Percentiles rank a stretch among this genome's conserved stretches.
These are phyloP conservation scores for Vaccinium myrtillus DNA, from an alignment of 148 eudicot species.

Conservation along the genomic window DNA sequence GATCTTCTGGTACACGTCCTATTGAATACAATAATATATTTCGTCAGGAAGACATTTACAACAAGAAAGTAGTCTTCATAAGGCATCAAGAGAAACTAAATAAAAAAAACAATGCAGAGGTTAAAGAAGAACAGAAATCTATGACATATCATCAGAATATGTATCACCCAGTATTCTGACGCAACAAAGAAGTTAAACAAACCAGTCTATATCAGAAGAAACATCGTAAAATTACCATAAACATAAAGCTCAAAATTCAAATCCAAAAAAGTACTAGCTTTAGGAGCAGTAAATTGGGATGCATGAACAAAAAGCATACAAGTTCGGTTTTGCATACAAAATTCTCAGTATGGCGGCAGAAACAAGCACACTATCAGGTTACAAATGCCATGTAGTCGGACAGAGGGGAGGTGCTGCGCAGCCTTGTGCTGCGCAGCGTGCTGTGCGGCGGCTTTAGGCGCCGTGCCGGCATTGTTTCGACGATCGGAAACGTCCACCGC, in stretches of 20 bases:
- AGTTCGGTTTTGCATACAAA: neutral
- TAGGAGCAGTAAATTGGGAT: neutral
- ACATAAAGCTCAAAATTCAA: neutral
- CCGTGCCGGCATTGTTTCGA: too few relatives aligned
- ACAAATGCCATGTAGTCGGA: neutral
- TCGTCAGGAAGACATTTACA: constrained; percentile 5
- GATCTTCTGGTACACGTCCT: constrained; percentile 82
- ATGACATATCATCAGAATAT: neutral
- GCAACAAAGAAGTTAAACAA: neutral
- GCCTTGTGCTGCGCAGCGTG: too few relatives aligned
- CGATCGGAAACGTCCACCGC: too few relatives aligned
- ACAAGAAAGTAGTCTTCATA: neutral
- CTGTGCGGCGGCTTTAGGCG: too few relatives aligned
- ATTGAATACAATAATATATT: constrained; percentile 5
- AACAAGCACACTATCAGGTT: constrained; percentile 1
- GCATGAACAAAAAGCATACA: neutral
- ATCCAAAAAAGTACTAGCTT: neutral
- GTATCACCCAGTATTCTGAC: neutral
- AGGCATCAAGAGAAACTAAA: neutral
- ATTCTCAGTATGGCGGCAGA: neutral
- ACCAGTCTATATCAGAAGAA: constrained; percentile 7
- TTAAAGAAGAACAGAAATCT: neutral
- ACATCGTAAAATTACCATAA: neutral
- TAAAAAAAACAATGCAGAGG: neutral
- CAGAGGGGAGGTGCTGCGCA: too few relatives aligned